Evolutionary conservation across 2,329 filamentous ascomycete species (phyloP), one percentile per base, ranked within the genome.

Genomic region (Aspergillus aculeatus): DNA sequence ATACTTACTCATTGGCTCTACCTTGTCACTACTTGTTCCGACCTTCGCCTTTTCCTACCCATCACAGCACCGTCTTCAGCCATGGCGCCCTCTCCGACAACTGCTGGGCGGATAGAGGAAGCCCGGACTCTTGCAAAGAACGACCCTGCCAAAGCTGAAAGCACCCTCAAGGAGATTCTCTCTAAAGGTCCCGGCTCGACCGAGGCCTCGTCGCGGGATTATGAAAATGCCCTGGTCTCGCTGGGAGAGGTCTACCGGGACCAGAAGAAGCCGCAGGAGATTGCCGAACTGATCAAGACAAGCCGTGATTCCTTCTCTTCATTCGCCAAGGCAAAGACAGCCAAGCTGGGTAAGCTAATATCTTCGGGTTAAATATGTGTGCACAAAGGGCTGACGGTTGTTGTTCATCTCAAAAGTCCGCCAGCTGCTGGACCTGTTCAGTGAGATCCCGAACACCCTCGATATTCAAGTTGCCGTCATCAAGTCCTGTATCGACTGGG

Each of bases 401-500:
- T 59, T 16, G 54, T 32, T 55, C 24, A 24, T 29, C 44, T 26
- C 9, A 51, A 44, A 64, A 97, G 95, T 99, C 69, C 94, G 95
- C 69, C 92, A 97, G 80, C 87, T 99, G 26, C 90, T 99, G 76
- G 95, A 99, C 78, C 88, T 97, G 76, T 95, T 98, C 83, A 87
- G 90, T 71, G 86, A 90, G 72, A 97, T 98, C 70, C 95, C 96
- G 71, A 90, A 97, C 80, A 95, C 92, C 69, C 90, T 90, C 82
- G 95, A 99, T 76, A 91, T 89, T 74, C 95, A 99, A 81, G 92
- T 96, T 76, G 82, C 88, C 76, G 92, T 97, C 71, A 99, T 95
- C 73, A 96, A 96, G 80, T 96, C 95, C 80, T 98, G 92, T 82
- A 99, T 99, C 87, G 94, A 98, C 81, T 99, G 95, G 95, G 95